Conservation (phyloP, 2,329 filamentous ascomycete genomes). For the Aspergillus melleus region DNA sequence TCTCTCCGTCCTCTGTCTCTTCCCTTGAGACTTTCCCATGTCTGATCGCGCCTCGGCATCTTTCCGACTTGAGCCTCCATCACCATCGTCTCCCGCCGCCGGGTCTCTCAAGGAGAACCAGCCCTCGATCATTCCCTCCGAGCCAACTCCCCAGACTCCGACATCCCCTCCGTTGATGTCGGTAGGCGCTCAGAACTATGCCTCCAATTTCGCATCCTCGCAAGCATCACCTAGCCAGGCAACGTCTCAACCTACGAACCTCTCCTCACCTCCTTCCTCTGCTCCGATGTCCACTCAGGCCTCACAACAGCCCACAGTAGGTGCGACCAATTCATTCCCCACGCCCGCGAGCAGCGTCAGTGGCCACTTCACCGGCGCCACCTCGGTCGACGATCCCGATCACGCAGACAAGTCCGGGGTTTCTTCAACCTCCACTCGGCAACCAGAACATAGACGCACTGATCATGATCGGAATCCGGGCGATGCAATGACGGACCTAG, state of each 20-base stretch:
- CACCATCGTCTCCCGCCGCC: conserved; percentile 44
- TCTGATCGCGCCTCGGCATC: conserved; percentile 38
- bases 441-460: conserved; percentile 33
- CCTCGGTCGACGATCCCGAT: conserved; percentile 37
- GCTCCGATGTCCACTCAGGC: conserved; percentile 44
- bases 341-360: conserved; percentile 48
- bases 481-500: conserved; percentile 17
- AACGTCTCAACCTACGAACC: conserved; percentile 41
- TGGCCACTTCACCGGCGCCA: conserved; percentile 33
- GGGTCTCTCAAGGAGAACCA: conserved; percentile 39
- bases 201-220: conserved; percentile 45
- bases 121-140: conserved; percentile 29
- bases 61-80: conserved; percentile 41
- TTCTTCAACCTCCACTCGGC: conserved; percentile 16
- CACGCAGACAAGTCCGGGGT: conserved; percentile 30
- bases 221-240: conserved; percentile 48
- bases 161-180: conserved; percentile 53
- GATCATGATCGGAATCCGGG: conserved; percentile 35
- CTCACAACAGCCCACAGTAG: conserved; percentile 43
- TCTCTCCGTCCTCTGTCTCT: conserved; percentile 6
- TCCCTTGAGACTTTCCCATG: conserved; percentile 31
- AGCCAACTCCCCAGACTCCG: conserved; percentile 39
- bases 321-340: conserved; percentile 44
- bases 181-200: conserved; percentile 51
- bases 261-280: conserved; percentile 44